Conservation (phyloP, 495 filamentous ascomycete species). For the Daldinia decipiens region DNA sequence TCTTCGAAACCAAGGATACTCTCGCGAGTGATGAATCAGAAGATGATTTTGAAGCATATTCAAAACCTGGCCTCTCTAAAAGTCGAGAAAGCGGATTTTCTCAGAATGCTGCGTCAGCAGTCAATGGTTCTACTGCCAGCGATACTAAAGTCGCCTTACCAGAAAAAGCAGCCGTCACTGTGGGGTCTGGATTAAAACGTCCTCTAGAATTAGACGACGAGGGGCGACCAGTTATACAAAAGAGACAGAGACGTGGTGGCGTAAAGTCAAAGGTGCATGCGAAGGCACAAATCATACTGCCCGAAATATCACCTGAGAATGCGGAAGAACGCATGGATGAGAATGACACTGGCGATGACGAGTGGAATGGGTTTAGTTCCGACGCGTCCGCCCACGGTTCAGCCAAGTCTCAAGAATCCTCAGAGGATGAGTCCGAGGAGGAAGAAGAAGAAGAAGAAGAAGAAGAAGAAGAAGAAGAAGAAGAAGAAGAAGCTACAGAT, state of each 20-base stretch:
- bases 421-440: constrained; percentile 39
- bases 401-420: constrained; percentile 29
- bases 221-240: constrained; percentile 83
- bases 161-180: constrained; percentile 38
- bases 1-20: constrained; percentile 48
- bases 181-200: constrained; percentile 87
- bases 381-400: constrained; percentile 36
- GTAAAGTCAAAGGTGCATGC: constrained; percentile 58
- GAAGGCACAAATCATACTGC: constrained; percentile 43
- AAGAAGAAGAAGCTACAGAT: constrained; percentile 44
- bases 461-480: constrained; percentile 47
- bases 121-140: background rate
- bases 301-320: constrained; percentile 60
- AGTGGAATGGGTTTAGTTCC: constrained; percentile 55
- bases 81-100: background rate
- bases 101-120: background rate
- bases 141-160: constrained; percentile 1
- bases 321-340: constrained; percentile 50
- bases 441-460: constrained; percentile 50
- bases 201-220: constrained; percentile 80
- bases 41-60: constrained; percentile 45
- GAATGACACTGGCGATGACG: constrained; percentile 46
- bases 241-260: constrained; percentile 65
- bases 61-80: background rate
- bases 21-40: constrained; percentile 47